These are phyloP conservation scores for Russula emetica DNA, from an alignment of 768 basidiomycete genomes.

Conservation along the genomic window DNA sequence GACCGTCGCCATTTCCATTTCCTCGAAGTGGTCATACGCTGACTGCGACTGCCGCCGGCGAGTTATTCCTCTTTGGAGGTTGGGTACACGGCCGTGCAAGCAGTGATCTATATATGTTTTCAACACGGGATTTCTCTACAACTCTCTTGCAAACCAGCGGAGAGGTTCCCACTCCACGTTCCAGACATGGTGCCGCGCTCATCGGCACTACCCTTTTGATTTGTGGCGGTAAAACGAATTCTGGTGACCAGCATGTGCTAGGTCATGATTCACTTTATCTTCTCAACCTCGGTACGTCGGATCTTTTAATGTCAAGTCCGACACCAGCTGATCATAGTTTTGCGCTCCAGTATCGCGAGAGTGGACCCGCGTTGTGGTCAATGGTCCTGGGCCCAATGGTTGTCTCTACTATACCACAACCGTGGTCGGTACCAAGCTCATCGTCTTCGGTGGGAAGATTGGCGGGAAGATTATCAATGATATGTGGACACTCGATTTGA, in stretches of 20 bases:
- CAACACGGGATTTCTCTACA: conserved; percentile 74
- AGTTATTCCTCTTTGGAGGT: conserved; percentile 95
- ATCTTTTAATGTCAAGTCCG: not conserved
- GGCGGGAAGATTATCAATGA: conserved; percentile 92
- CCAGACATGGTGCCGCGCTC: conserved; percentile 85
- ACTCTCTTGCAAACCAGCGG: conserved; percentile 83
- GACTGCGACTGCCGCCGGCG: conserved; percentile 62
- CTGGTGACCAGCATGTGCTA: conserved; percentile 51
- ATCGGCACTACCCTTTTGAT: conserved; percentile 93
- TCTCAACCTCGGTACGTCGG: conserved; percentile 78
- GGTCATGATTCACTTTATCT: conserved; percentile 88
- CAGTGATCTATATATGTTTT: conserved; percentile 87
- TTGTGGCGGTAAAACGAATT: conserved; percentile 82
- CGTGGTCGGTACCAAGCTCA: conserved; percentile 88
- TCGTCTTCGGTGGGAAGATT: conserved; percentile 96
- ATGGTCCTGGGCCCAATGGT: conserved; percentile 63
- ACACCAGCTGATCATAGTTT: not conserved
- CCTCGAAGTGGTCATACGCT: conserved; percentile 94
- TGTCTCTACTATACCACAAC: conserved; percentile 90
- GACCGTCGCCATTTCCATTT: conserved; percentile 61
- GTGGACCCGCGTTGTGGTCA: conserved; percentile 85
- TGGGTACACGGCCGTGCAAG: conserved; percentile 46
- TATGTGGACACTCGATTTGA: conserved; percentile 93
- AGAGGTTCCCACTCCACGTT: conserved; percentile 80
- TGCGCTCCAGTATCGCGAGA: conserved; percentile 70